Conservation (phyloP, 2,329 filamentous ascomycete species). For the Fusarium equiseti region DNA sequence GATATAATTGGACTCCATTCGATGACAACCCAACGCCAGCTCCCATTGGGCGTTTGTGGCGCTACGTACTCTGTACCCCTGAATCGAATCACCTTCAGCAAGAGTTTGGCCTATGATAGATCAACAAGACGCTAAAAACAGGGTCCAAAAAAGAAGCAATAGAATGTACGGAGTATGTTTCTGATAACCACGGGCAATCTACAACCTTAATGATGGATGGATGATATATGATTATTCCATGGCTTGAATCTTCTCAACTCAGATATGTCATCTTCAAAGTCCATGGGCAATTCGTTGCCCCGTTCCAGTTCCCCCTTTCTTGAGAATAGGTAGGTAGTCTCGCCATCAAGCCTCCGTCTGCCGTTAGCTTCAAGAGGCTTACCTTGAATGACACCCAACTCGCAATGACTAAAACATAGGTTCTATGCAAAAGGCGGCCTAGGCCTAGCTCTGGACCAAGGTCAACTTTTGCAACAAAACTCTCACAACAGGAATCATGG, state of each 20-base stretch:
- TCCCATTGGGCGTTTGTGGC: slow-evolving; percentile 17
- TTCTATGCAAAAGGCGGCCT: not conserved
- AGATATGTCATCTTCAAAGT: not conserved
- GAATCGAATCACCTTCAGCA: slow-evolving; percentile 22
- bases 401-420: slow-evolving; percentile 3
- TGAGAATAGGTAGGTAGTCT: not conserved
- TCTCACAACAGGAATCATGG: not conserved
- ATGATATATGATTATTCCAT: not conserved
- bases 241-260: not conserved
- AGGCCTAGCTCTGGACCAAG: slow-evolving; percentile 5
- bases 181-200: not conserved
- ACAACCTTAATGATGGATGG: not conserved
- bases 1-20: slow-evolving; percentile 2
- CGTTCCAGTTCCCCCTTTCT: slow-evolving; percentile 2
- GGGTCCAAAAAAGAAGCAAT: slow-evolving; percentile 22
- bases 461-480: not conserved
- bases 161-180: not conserved
- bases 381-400: not conserved
- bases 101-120: slow-evolving; percentile 13
- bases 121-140: slow-evolving; percentile 41
- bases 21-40: slow-evolving; percentile 2
- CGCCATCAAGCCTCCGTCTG: slow-evolving; percentile 1
- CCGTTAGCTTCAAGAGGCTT: slow-evolving; percentile 15
- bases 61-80: slow-evolving; percentile 22
- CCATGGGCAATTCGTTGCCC: not conserved